Base-by-base conservation (phyloP, 345 rosid genomes). In the Eucalyptus microcorys region DNA sequence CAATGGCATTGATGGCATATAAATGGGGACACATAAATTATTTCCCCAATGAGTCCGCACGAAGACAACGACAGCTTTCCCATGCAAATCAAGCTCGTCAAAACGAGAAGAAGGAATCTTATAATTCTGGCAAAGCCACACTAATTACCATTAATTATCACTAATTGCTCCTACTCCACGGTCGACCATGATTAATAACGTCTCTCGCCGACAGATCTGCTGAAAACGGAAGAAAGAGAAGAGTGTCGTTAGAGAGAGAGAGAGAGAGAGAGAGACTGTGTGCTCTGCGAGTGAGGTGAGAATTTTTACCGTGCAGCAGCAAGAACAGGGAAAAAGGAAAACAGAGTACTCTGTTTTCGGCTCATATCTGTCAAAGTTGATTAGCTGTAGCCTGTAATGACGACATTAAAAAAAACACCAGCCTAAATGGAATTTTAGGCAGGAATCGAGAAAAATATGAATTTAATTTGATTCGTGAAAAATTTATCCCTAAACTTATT, bases 201-300 rank as follows among this genome's bases (percentile, higher is more conserved):
- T 92, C 91, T 91, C 90, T 93, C 88, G 99, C 99, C 97, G 97
- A 97, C 99, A 95, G 90, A 88, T 89, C 87, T 91, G 92, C 89
- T 91, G 79, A 88, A 90, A 94, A 93, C 93, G 94, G 88, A 86
- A 34, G 83, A 7, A 45, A 14, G 43, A 76, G 83, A 79, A 52
- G 57, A 52, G 57, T 52, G 57, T 52, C 57, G 88, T 47, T 87
- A 86, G 88, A 86, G 52, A 32, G 83, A 7, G 59, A 13, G 40
- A 71, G 81, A 79, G 87, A 90, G 87, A 48, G 88, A 81, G 89
- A 86, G 50, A 7, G 80, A 14, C 55, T 5, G 30, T 32, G 30
- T 53, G 47, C 37, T 21, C 59, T 52, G 64, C 59, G 59, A 85
- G 40, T 2, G 59, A 49, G 87, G 55, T 27, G 34, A 85, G 55